Base-by-base conservation (phyloP, 768 basidiomycete species). In the Mycena rosella region DNA sequence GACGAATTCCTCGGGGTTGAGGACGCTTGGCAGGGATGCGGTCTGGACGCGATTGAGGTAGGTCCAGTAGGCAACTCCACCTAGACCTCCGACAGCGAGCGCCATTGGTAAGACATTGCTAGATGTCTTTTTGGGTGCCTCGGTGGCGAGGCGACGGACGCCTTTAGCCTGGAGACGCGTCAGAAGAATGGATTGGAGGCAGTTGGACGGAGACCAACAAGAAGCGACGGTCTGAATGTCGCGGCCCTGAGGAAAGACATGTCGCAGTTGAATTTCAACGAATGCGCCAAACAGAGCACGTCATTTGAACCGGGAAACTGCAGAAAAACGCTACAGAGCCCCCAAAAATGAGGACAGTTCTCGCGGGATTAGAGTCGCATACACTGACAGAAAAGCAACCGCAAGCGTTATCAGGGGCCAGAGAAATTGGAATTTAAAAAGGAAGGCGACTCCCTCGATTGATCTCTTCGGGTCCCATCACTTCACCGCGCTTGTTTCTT, bases 1-100 rank as follows among this genome's bases (percentile, higher is more conserved):
- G 55, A 89, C 79, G 74, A 91, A 95, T 70, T 90, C 88, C 64
- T 93, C 81, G 10, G 93, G 87, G 76, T 93, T 91, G 27, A 96
- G 85, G 15, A 91, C 70, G n/a, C 47, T 56, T 11, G 79, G 73
- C 77, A 77, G 72, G 53, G 73, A 7, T 64, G 73, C 11, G 49
- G 45, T 4, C 14, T 5, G 10, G 8, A 26, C 65, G 67, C 70
- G 75, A 26, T 85, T 81, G 64, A 89, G 79, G 78, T 91, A 92
- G 53, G 86, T 74, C 71, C 87, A 88, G 34, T 73, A 79, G 10
- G 75, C 87, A 14, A 82, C 75, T 30, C 81, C 84, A 44, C 76
- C 81, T 40, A 80, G 73, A 74, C 86, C 70, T 18, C 88, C 8
- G 81, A 82, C 54, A 84, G 88, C 49, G 85, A 75, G 47, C 90